Base-by-base conservation (phyloP, 2,329 filamentous ascomycete species). In the Aureobasidium leucospermi region DNA sequence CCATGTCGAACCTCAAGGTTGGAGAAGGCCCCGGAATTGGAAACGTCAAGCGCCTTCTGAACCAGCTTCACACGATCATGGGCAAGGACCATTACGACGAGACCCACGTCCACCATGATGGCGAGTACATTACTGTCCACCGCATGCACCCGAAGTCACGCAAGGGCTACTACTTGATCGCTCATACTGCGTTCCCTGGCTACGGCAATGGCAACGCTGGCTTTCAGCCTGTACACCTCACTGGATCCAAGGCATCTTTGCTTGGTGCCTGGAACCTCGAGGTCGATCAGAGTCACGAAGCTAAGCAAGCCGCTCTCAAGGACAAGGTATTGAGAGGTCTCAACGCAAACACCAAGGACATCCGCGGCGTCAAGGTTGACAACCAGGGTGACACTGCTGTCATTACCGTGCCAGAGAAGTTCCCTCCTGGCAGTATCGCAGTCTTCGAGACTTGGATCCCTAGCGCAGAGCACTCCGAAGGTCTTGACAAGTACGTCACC, bases 401-500 rank as follows among this genome's bases (percentile, higher is more conserved):
- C 59, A 90, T 99, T 63, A 86, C 84, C 0, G 85, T 96, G 15
- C 86, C 88, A 2, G 86, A 91, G 48, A 84, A 86, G 63, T 96
- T 99, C 70, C 90, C 91, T 3, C 92, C 95, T 13, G 94, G 94
- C 61, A 96, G 91, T 65, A 96, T 99, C 65, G 91, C 92, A 2
- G 78, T 99, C 2, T 96, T 96, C 66, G 92, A 97, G 76, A 99
- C 94, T 0, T 97, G 89, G 87, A 94, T 97, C 31, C 92, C 92
- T 4, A 85, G 85, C 28, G 89, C 89, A 1, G 90, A 96, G 69
- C 89, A 96, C 71, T 86, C 88, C 1, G 82, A 86, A 42, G 89
- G 90, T 23, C 78, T 99, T 16, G 92, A 96, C 70, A 88, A 85
- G 45, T 96, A 88, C 70, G 87, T 96, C 60, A 94, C 90, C 0